phyloP scores from a whole-genome alignment of 2,329 filamentous ascomycete genomes.

The Cladophialophora exuberans region DNA sequence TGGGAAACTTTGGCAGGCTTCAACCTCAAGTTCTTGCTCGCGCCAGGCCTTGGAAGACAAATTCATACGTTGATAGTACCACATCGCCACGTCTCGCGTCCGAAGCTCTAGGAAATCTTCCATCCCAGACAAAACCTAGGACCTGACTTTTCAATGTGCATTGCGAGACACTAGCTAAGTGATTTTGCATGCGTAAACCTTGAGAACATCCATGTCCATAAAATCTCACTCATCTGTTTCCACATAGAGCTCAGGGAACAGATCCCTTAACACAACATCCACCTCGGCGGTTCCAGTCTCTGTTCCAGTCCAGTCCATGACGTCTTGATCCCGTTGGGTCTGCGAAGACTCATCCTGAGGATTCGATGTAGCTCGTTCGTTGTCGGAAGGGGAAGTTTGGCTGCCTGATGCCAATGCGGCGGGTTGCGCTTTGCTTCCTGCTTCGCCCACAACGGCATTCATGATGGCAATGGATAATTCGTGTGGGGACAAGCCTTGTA shows the following conservation, averaged over 20 bases:
- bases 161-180: no score
- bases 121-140: no score
- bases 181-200: no score
- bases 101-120: no score
- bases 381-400: neutral
- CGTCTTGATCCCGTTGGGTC: neutral
- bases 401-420: neutral
- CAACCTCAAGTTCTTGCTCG: no score
- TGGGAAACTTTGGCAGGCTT: no score
- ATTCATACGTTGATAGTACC: no score
- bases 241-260: conserved; percentile 17
- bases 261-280: conserved; percentile 10
- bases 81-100: no score
- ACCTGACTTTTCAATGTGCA: no score
- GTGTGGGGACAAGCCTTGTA: conserved; percentile 54
- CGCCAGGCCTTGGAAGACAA: no score
- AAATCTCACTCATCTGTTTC: neutral
- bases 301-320: neutral
- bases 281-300: neutral
- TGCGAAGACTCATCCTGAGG: neutral
- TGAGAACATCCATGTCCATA: no score
- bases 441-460: neutral
- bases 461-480: conserved; percentile 31
- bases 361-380: neutral
- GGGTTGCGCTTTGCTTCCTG: neutral